Percentiles rank a stretch among this genome's conserved stretches.
Evolutionary conservation across 768 basidiomycete species (phyloP).

Genomic region (Mycena belliarum): DNA sequence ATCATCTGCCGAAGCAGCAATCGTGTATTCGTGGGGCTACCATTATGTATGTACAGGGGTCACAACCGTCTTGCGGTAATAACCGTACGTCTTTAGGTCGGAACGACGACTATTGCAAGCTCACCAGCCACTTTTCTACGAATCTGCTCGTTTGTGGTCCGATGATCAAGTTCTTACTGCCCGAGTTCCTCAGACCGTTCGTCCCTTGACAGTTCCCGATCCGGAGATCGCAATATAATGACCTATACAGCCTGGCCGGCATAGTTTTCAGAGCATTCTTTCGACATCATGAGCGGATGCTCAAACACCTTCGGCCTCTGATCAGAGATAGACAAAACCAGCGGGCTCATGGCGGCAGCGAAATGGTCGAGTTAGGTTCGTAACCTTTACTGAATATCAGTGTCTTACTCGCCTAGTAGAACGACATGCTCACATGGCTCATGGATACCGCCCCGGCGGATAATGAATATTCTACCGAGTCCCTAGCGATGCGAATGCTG

Average conservation of each 20-base stretch:
- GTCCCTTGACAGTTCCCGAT: too few relatives aligned
- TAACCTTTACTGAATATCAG: too few relatives aligned
- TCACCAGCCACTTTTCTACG: background rate
- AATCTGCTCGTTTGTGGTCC: background rate
- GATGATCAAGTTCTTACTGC: background rate
- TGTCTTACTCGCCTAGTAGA: background rate
- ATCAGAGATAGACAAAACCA: background rate
- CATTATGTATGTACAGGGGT: background rate
- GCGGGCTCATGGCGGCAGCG: background rate
- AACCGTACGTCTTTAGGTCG: background rate
- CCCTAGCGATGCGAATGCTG: background rate
- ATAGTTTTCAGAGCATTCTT: too few relatives aligned
- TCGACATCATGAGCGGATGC: too few relatives aligned
- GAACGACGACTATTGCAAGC: background rate
- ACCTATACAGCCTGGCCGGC: too few relatives aligned
- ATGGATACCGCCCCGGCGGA: background rate
- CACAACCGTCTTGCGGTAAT: background rate
- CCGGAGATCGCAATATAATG: too few relatives aligned
- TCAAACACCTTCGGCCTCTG: too few relatives aligned
- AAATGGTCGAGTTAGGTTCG: too few relatives aligned
- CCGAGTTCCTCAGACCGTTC: background rate
- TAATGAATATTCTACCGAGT: background rate
- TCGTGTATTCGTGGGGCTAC: background rate
- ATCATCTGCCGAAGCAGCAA: too few relatives aligned
- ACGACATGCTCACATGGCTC: background rate